Percentiles rank a stretch among this genome's conserved stretches.
Evolutionary conservation across 768 basidiomycete species (phyloP).

Genomic region (Suillus occidentalis): DNA sequence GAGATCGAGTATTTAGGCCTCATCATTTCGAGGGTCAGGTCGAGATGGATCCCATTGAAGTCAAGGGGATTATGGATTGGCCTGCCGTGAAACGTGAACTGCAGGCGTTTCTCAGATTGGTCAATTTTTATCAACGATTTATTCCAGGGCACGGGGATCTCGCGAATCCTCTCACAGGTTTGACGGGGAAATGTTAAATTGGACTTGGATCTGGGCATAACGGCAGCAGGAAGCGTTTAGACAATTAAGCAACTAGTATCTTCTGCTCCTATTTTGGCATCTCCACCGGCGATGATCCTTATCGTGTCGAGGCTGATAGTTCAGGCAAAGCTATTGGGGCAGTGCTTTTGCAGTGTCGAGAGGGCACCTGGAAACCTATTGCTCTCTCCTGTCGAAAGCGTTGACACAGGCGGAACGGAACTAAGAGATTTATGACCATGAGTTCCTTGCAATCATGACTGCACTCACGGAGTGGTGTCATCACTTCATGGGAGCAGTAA

Average conservation of each 20-base stretch:
- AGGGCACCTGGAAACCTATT: conserved; percentile 35
- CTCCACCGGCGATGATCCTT: conserved; percentile 13
- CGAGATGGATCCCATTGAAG: conserved; percentile 40
- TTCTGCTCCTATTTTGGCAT: conserved; percentile 26
- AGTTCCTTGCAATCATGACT: conserved; percentile 48
- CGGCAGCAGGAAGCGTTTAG: conserved; percentile 26
- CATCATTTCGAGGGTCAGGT: conserved; percentile 30
- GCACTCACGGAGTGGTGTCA: conserved; percentile 35
- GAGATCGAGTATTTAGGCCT: conserved; percentile 34
- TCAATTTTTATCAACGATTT: conserved; percentile 38
- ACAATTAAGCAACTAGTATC: conserved; percentile 28
- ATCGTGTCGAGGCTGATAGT: conserved; percentile 30
- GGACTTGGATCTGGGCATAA: conserved; percentile 30
- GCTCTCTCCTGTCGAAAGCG: conserved; percentile 36
- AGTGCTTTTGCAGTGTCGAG: conserved; percentile 24
- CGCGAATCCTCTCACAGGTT: conserved; percentile 29
- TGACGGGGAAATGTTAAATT: no score
- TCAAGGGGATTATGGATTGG: conserved; percentile 40
- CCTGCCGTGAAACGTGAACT: conserved; percentile 33
- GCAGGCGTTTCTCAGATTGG: conserved; percentile 43
- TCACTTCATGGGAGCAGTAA: not conserved
- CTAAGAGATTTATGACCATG: conserved; percentile 47
- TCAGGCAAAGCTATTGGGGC: conserved; percentile 35
- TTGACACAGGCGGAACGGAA: conserved; percentile 39
- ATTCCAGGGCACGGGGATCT: conserved; percentile 32